Base-by-base conservation (phyloP, 768 basidiomycete species). In the Leccinum boreale region DNA sequence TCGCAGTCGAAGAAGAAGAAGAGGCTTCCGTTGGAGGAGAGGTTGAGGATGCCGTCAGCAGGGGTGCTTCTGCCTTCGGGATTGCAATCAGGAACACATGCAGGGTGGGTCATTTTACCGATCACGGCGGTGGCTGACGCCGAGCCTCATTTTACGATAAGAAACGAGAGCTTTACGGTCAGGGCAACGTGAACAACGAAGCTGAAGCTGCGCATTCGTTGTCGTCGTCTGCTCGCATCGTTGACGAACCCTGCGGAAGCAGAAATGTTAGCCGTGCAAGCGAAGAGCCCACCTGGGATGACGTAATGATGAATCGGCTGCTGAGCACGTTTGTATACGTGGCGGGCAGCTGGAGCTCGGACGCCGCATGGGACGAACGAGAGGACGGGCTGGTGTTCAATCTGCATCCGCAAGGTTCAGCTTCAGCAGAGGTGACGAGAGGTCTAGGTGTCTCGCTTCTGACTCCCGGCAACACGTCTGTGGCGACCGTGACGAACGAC, bases 381-480 rank as follows among this genome's bases (percentile, higher is more conserved):
- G 65, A 65, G 14, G 68, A 63, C 5, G 62, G 66, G 23, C 55
- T 70, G 9, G 61, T 70, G 14, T 70, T 62, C 62, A 70, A 71
- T 52, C 59, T 65, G 19, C 64, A 65, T 42, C n/a, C 42, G 1
- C n/a, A 19, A 44, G 67, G 71, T 14, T 56, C 62, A 44, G 11
- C 42, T 44, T 44, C 42, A n/a, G 39, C 9, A 12, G 42, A 44
- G 26, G 12, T 35, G 42, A 10, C 42, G 7, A 44, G 17, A 17
- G 28, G 59, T 46, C 58, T 68, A 31, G 58, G 57, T 11, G 51
- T 52, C 23, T 52, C 55, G 24, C 56, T 58, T 24, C 52, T 67
- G 33, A 57, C 60, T 24, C 24, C 24, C 51, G 57, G 55, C 33
- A 57, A 62, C 5, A 61, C 42, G 26, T 55, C 65, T 55, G 19